Conservation (phyloP, 1,139 yeast genomes). For the Kodamaea ohmeri region DNA sequence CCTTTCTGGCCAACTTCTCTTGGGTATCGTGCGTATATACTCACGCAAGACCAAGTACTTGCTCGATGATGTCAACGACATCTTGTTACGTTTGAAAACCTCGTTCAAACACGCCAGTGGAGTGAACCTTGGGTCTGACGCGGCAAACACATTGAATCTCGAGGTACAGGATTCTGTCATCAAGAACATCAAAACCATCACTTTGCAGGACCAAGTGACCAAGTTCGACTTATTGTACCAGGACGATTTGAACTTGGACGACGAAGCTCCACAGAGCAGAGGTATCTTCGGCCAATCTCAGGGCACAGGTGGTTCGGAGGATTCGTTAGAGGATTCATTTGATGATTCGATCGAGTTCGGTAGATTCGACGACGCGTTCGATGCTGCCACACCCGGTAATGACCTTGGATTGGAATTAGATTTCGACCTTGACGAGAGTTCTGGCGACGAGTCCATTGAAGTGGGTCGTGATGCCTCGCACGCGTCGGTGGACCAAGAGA, state of each 20-base stretch:
- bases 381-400: constrained; percentile 25
- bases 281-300: constrained; percentile 10
- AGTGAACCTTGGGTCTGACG: constrained; percentile 30
- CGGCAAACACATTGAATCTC: constrained; percentile 34
- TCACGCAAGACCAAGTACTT: constrained; percentile 82
- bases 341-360: constrained; percentile 62
- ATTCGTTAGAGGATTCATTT: constrained; percentile 19
- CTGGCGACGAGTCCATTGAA: constrained; percentile 32
- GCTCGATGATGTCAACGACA: constrained; percentile 80
- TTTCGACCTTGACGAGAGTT: constrained; percentile 32
- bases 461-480: constrained; percentile 42
- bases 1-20: constrained; percentile 80
- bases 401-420: constrained; percentile 56
- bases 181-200: constrained; percentile 52
- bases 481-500: constrained; percentile 25
- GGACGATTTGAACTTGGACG: constrained; percentile 61
- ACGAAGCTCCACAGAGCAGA: constrained; percentile 18
- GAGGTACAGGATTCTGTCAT: constrained; percentile 52
- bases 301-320: constrained; percentile 9
- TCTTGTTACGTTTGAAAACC: constrained; percentile 68
- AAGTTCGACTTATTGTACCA: constrained; percentile 69
- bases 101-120: constrained; percentile 54
- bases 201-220: constrained; percentile 75
- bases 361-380: constrained; percentile 31
- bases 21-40: constrained; percentile 87